Base-by-base conservation (phyloP, 441 rosid genomes). In the Capsella rubella region DNA sequence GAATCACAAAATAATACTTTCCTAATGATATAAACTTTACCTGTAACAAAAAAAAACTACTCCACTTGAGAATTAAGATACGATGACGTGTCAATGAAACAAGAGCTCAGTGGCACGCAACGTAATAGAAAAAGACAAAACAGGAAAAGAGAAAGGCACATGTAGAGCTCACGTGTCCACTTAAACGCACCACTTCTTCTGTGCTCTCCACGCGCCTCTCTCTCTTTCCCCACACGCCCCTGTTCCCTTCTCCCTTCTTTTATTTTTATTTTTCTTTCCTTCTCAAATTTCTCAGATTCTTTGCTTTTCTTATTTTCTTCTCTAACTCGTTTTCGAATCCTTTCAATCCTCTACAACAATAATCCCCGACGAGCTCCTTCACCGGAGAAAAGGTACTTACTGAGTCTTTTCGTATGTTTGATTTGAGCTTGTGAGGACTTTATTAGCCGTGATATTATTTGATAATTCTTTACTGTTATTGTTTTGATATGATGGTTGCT, bases 131-230 rank as follows among this genome's bases (percentile, higher is more conserved):
- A 7, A 46, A 10, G 70, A 65, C 25, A 53, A 76, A 64, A 53
- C 15, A 2, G 2, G 8, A 52, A 76, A 39, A 28, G 64, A 12
- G 52, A 39, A 42, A 78, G 67, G 72, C 88, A 81, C 85, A 85
- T 80, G 90, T 59, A 35, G 8, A 12, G 55, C 70, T 78, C 75
- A 78, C 72, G 70, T 78, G 81, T 71, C 73, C 29, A 52, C 35
- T 69, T 32, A 68, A 83, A 63, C 67, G 78, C 81, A 78, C 59
- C 47, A 59, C 14, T 54, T 9, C 37, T 62, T 79, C 28, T 59
- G 74, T 82, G 85, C 78, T 58, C n/a, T 62, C 79, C 93, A 88
- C 92, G 92, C 92, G 83, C 92, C 79, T 60, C 65, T 74, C 58
- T 67, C 80, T 77, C 56, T 69, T 67, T 74, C 84, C 90, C 79